Conservation (phyloP, 2,329 filamentous ascomycete species). For the Beauveria rudraprayagi region DNA sequence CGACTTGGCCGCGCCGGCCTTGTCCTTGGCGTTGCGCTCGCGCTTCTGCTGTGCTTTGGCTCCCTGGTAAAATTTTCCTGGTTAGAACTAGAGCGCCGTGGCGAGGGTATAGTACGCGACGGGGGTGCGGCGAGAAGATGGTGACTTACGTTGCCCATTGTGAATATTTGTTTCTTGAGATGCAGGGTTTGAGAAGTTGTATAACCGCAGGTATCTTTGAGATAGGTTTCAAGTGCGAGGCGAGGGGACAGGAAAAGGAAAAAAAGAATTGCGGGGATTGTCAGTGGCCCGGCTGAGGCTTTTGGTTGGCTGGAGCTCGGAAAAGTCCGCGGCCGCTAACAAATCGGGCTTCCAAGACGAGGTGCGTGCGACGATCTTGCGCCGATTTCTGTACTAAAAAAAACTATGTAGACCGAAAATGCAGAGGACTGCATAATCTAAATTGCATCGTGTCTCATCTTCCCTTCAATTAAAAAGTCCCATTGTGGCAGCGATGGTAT, state of each 20-base stretch:
- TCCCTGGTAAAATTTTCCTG: constrained; percentile 34
- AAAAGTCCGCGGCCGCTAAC: background rate
- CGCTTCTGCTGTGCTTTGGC: constrained; percentile 64
- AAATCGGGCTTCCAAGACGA: background rate
- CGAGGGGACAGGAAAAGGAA: background rate
- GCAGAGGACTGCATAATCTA: too few relatives aligned
- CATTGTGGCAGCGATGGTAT: background rate
- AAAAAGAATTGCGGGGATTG: constrained; percentile 9
- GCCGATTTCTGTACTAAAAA: background rate
- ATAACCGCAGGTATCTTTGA: background rate
- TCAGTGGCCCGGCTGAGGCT: background rate
- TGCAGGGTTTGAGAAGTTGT: background rate
- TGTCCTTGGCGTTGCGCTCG: constrained; percentile 60
- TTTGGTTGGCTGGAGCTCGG: constrained; percentile 5
- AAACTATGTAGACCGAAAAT: background rate
- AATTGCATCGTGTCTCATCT: too few relatives aligned
- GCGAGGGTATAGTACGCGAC: background rate
- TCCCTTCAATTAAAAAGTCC: too few relatives aligned
- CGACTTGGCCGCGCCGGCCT: constrained; percentile 50
- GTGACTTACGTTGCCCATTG: constrained; percentile 13
- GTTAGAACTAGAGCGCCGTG: background rate
- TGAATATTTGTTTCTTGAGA: background rate
- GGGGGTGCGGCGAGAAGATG: background rate
- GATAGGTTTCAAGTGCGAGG: background rate
- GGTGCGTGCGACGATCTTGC: background rate